Evolutionary conservation across 129 eudicot genomes (phyloP).

Genomic region (Artemisia annua): DNA sequence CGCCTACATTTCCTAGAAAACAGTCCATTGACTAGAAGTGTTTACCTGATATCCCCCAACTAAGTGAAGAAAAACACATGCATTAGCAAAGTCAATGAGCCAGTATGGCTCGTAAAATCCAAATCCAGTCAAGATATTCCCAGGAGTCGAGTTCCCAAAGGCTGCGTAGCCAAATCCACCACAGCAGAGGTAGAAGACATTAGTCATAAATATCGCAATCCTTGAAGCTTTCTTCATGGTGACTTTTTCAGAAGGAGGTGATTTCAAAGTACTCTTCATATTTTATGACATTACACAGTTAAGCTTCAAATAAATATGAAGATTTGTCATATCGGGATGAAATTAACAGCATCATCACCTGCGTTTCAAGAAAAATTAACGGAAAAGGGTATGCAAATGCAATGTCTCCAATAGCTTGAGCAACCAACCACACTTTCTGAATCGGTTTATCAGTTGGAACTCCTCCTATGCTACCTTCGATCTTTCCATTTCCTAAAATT

Average conservation of each 20-base stretch:
- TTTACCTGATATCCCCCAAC: constrained; percentile 90
- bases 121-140: constrained; percentile 82
- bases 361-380: constrained; percentile 57
- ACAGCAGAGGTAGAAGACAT: constrained; percentile 75
- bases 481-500: constrained; percentile 62
- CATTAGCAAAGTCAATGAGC: constrained; percentile 82
- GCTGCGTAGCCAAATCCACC: constrained; percentile 93
- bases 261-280: constrained; percentile 69
- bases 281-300: not conserved
- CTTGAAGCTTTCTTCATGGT: constrained; percentile 78
- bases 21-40: not conserved
- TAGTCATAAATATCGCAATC: constrained; percentile 44
- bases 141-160: constrained; percentile 75
- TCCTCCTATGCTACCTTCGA: constrained; percentile 71
- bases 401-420: constrained; percentile 83
- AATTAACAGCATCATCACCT: constrained; percentile 39
- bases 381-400: constrained; percentile 78
- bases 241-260: constrained; percentile 56
- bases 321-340: not conserved
- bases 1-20: not conserved
- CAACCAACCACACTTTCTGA: constrained; percentile 69
- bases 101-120: constrained; percentile 89
- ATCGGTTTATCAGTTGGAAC: constrained; percentile 49
- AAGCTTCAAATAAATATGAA: not conserved
- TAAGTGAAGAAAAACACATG: constrained; percentile 70